Evolutionary conservation across 768 basidiomycete genomes (phyloP).

Genomic region (Termitomyces sp.): DNA sequence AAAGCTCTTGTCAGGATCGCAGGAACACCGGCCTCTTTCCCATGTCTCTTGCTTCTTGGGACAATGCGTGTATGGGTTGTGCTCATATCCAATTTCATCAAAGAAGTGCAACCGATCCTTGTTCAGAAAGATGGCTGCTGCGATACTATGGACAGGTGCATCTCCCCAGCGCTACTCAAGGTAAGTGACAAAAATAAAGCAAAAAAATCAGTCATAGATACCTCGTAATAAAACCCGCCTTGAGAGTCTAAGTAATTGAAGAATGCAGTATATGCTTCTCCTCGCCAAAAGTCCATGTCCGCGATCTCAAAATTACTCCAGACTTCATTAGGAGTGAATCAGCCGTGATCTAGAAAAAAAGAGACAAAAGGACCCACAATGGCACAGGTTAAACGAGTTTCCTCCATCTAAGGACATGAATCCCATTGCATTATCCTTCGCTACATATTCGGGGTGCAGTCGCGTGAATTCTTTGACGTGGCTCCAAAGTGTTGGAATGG

Average conservation of each 20-base stretch:
- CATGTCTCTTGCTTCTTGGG: constrained; percentile 41
- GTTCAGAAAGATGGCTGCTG: constrained; percentile 63
- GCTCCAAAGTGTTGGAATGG: constrained; percentile 76
- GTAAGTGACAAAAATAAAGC: constrained; percentile 27
- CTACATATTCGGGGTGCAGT: constrained; percentile 49
- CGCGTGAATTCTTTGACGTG: constrained; percentile 61
- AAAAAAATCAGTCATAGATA: constrained; percentile 31
- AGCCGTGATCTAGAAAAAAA: constrained; percentile 23
- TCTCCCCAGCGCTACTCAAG: constrained; percentile 72
- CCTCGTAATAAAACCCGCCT: constrained; percentile 71
- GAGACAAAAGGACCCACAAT: constrained; percentile 45
- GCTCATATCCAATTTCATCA: constrained; percentile 77
- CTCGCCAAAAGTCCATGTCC: constrained; percentile 62
- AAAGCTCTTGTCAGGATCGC: constrained; percentile 54
- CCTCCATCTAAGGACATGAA: constrained; percentile 59
- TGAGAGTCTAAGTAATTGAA: constrained; percentile 58
- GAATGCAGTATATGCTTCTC: constrained; percentile 56
- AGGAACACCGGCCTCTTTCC: constrained; percentile 56
- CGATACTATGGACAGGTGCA: constrained; percentile 83
- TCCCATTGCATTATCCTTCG: constrained; percentile 53
- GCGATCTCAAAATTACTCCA: constrained; percentile 76
- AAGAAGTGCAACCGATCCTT: constrained; percentile 81
- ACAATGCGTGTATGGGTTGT: constrained; percentile 74
- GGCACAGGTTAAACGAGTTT: constrained; percentile 51
- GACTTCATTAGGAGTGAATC: constrained; percentile 25